Evolutionary conservation across 345 rosid genomes (phyloP).

Genomic region (Anacardium occidentale): DNA sequence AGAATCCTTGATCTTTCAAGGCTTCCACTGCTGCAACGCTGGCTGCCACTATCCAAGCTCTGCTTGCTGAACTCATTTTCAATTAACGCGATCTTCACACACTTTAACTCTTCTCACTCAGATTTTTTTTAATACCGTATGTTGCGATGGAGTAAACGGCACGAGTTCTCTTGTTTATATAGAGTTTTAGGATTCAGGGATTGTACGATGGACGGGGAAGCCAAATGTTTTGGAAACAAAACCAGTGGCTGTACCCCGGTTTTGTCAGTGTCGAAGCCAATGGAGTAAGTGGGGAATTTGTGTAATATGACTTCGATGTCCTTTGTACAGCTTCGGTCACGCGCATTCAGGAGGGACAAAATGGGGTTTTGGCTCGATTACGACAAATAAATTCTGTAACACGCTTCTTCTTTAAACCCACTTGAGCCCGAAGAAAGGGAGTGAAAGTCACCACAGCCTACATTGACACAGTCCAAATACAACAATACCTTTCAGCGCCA

Average conservation of each 20-base stretch:
- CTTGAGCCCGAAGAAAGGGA: neutral
- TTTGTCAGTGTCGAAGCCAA: neutral
- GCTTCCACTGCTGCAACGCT: slow-evolving; percentile 64
- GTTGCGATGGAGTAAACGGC: neutral
- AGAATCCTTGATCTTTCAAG: slow-evolving; percentile 57
- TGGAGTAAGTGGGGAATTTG: neutral
- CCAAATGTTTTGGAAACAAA: neutral
- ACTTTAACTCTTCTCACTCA: neutral
- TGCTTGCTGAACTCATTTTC: slow-evolving; percentile 31
- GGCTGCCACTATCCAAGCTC: slow-evolving; percentile 48
- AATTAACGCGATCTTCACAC: too few species aligned
- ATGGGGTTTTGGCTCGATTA: neutral
- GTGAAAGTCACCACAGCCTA: neutral
- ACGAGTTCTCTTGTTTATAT: neutral
- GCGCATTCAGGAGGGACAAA: neutral
- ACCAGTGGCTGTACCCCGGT: neutral
- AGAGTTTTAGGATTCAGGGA: neutral
- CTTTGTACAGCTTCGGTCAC: too few species aligned
- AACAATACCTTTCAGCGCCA: too few species aligned
- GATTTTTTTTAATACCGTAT: neutral
- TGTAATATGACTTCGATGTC: neutral
- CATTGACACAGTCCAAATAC: too few species aligned
- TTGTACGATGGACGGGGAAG: too few species aligned
- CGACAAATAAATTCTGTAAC: neutral
- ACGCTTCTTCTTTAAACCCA: neutral